Evolutionary conservation across 73 alveolate genomes (phyloP), one percentile per base, ranked within the genome.

Genomic region (Blepharisma stoltei): DNA sequence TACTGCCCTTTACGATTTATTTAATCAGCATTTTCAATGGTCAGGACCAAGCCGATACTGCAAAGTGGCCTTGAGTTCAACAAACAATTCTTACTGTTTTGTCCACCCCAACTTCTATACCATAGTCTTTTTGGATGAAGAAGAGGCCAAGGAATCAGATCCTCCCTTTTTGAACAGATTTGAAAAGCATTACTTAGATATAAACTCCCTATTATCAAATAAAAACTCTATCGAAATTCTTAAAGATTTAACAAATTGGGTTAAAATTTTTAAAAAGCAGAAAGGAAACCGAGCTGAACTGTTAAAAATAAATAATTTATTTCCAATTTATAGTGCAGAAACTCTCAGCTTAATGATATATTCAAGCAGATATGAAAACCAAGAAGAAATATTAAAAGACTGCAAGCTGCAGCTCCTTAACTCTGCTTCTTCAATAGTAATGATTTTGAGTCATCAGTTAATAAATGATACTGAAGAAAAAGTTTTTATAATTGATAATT

Each of bases 291-390:
- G 4, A 50, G 23, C 2, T 14, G 49, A 5, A 60, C 0, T 1
- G 2, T 60, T n/a, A 14, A 20, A 20, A n/a, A 5, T 60, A 2
- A n/a, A n/a, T 14, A 18, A 11, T 14, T 14, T 60, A 2, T 60
- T 60, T 4, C 73, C 73, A 14, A 14, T n/a, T 25, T 60, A 60
- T 47, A 60, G 73, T 25, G 73, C 0, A 60, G 73, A 60, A 25
- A 60, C 73, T 38, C 2, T 60, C 0, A 60, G 23, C 5, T 25
- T 60, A 5, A n/a, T 60, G 38, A 25, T 60, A 14, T 5, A 1
- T 18, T 18, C 23, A 9, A 60, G 14, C 4, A 47, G 5, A 60
- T 1, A 5, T 60, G 6, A 20, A n/a, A 38, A 5, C 5, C 5
- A 14, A 60, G 47, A 1, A 0, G 73, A 18, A 1, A 60, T 60